Percentiles rank a stretch among this genome's conserved stretches.
These are phyloP conservation scores for Plasmodium relictum DNA, from an alignment of 169 alveolate genomes.

Conservation along the genomic window DNA sequence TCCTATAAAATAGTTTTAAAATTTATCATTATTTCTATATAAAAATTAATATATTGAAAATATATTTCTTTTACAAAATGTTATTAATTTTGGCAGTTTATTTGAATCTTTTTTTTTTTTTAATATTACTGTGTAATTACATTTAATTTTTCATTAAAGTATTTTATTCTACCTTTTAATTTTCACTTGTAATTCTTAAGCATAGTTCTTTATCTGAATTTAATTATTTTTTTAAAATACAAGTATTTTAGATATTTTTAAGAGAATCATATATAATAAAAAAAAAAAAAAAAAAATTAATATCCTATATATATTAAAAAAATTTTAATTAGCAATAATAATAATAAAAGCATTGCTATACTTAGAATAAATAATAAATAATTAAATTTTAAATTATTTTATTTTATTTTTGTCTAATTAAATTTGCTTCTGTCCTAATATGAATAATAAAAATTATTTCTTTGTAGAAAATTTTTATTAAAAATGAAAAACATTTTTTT, in stretches of 20 bases:
- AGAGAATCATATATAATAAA: too few relatives aligned
- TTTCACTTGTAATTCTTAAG: neutral
- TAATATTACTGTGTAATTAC: neutral
- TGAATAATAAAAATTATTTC: neutral
- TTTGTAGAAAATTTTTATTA: neutral
- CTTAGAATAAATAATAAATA: too few relatives aligned
- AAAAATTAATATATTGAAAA: neutral
- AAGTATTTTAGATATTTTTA: neutral
- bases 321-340: too few relatives aligned
- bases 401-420: too few relatives aligned
- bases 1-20: too few relatives aligned
- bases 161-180: neutral
- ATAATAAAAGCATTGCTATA: too few relatives aligned
- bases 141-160: neutral
- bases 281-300: too few relatives aligned
- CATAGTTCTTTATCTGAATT: too few relatives aligned
- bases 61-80: neutral
- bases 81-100: neutral
- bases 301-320: too few relatives aligned
- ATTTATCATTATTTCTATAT: too few relatives aligned
- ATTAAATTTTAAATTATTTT: too few relatives aligned
- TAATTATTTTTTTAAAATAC: neutral
- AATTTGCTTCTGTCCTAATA: too few relatives aligned
- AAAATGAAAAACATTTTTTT: neutral
- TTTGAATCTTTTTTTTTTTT: neutral